phyloP scores from a whole-genome alignment of 208 protist genomes.

The Leishmania mexicana region DNA sequence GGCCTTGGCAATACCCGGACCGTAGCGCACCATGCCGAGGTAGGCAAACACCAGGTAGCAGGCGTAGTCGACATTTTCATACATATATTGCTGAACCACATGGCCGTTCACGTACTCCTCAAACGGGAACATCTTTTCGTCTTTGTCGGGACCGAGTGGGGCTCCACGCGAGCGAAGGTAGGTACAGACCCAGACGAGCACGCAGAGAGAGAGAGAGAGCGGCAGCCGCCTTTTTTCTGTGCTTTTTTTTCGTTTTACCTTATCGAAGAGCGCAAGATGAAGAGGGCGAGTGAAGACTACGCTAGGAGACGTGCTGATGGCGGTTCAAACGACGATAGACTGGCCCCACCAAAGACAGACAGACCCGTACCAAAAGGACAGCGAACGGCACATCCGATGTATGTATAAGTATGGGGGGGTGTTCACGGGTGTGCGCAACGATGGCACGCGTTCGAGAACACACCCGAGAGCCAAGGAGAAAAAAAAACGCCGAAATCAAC shows the following conservation, averaged over 20 bases:
- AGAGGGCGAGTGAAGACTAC: not conserved
- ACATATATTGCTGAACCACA: conserved; percentile 38
- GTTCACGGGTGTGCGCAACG: not conserved
- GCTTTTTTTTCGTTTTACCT: not conserved
- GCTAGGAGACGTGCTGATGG: not conserved
- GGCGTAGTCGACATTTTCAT: conserved; percentile 37
- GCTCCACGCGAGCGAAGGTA: not conserved
- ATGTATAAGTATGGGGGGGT: not conserved
- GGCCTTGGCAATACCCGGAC: conserved; percentile 44
- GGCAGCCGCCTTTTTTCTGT: not conserved
- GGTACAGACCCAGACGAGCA: not conserved
- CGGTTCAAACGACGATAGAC: not conserved
- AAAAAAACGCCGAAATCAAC: too few species aligned
- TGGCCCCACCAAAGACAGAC: not conserved
- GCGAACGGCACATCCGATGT: not conserved
- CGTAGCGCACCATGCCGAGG: conserved; percentile 54
- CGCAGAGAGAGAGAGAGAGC: conserved; percentile 4
- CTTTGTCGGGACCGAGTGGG: not conserved
- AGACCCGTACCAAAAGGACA: not conserved
- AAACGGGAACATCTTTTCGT: conserved; percentile 35
- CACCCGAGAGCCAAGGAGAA: not conserved
- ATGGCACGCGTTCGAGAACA: not conserved
- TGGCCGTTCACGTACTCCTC: conserved; percentile 46
- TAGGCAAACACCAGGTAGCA: conserved; percentile 49
- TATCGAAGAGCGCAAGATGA: not conserved